Percentiles rank a stretch among this genome's conserved stretches.
phyloP scores from a whole-genome alignment of 2,329 filamentous ascomycete species.

The Trichophyton simii region DNA sequence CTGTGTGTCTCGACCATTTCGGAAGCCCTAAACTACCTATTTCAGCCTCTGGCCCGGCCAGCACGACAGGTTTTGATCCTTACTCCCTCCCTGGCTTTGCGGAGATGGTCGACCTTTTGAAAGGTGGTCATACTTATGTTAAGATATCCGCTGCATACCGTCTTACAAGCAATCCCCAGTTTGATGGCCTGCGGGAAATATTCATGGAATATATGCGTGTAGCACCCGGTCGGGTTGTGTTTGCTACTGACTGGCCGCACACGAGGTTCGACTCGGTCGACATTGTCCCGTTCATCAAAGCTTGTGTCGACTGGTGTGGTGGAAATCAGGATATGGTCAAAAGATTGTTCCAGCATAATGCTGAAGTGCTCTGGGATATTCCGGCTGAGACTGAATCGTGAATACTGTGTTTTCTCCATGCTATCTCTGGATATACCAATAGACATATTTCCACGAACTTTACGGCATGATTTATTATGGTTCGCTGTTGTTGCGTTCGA shows the following conservation, averaged over 20 bases:
- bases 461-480: not conserved
- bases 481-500: not conserved
- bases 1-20: slow-evolving; percentile 49
- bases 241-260: slow-evolving; percentile 54
- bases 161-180: slow-evolving; percentile 34
- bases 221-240: slow-evolving; percentile 39
- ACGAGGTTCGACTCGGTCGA: slow-evolving; percentile 48
- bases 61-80: slow-evolving; percentile 23
- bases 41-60: slow-evolving; percentile 9
- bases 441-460: not conserved
- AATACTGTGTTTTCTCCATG: not conserved
- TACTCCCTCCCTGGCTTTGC: slow-evolving; percentile 40
- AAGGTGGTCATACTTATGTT: slow-evolving; percentile 40
- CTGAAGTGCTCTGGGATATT: slow-evolving; percentile 39
- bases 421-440: not conserved
- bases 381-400: not conserved
- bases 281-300: slow-evolving; percentile 43
- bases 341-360: slow-evolving; percentile 44
- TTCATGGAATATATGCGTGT: slow-evolving; percentile 38
- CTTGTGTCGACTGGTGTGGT: slow-evolving; percentile 42
- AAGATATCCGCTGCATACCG: slow-evolving; percentile 50
- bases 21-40: slow-evolving; percentile 36
- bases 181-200: slow-evolving; percentile 38
- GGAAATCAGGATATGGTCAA: slow-evolving; percentile 34
- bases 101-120: slow-evolving; percentile 37